Conservation (phyloP, 768 basidiomycete species). For the Kondoa subrosea region DNA sequence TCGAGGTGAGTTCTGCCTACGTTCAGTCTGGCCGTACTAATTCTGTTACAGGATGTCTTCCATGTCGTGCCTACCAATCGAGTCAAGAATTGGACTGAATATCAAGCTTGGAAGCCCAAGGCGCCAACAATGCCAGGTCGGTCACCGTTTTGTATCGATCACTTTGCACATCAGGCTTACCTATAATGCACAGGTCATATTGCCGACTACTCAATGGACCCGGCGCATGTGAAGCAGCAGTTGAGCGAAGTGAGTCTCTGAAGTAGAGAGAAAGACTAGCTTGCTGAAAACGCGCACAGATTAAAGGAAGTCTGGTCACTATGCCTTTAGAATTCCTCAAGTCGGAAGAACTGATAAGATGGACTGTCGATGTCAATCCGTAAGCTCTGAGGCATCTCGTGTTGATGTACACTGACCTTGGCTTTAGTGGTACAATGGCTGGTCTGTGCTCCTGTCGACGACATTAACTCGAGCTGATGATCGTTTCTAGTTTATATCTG, state of each 20-base stretch:
- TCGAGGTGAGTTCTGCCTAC: background rate
- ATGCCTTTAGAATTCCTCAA: slow-evolving; percentile 23
- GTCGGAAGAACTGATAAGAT: slow-evolving; percentile 13
- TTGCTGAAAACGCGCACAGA: background rate
- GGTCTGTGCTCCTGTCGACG: background rate
- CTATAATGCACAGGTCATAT: too few relatives aligned
- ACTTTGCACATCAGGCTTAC: background rate
- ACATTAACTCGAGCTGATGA: background rate
- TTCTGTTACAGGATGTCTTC: slow-evolving; percentile 23
- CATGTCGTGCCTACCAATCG: slow-evolving; percentile 19
- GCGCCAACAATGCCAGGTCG: slow-evolving; percentile 15
- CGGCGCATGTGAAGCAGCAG: slow-evolving; percentile 21
- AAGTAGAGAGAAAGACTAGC: background rate
- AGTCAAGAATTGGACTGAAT: slow-evolving; percentile 20
- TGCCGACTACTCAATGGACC: slow-evolving; percentile 19
- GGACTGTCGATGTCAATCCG: slow-evolving; percentile 15
- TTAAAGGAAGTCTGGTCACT: slow-evolving; percentile 23
- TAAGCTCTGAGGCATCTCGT: too few relatives aligned
- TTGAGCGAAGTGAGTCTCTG: slow-evolving; percentile 9
- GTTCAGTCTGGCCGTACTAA: background rate
- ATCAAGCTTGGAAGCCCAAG: slow-evolving; percentile 19
- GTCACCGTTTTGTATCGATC: background rate
- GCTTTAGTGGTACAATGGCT: too few relatives aligned
- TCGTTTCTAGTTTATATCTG: background rate
- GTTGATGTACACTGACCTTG: too few relatives aligned